Conservation (phyloP, 495 filamentous ascomycete genomes). For the Sabuloglossum arenarium region DNA sequence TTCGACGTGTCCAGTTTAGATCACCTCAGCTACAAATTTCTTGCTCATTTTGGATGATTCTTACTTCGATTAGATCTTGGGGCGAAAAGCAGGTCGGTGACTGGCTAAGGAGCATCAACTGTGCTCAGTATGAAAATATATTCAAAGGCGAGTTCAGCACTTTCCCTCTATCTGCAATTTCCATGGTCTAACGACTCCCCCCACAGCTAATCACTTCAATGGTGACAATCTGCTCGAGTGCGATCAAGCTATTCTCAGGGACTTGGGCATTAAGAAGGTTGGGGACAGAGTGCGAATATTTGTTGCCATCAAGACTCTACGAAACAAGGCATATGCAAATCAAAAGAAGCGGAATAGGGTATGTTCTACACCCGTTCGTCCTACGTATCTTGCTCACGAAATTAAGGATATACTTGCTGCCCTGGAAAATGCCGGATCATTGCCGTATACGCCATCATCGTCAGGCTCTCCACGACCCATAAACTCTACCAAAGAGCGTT, state of each 20-base stretch:
- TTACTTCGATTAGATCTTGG: slow-evolving; percentile 39
- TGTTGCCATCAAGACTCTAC: slow-evolving; percentile 76
- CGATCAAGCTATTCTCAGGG: slow-evolving; percentile 87
- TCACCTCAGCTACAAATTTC: background rate
- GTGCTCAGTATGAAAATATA: slow-evolving; percentile 74
- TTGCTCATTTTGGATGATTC: background rate
- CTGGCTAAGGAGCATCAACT: slow-evolving; percentile 79
- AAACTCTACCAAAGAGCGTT: slow-evolving; percentile 24
- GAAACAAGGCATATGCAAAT: slow-evolving; percentile 65
- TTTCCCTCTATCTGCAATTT: background rate
- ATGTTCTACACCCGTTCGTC: slow-evolving; percentile 13
- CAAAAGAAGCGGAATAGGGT: slow-evolving; percentile 77
- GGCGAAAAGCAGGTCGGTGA: slow-evolving; percentile 79
- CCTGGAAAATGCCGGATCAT: slow-evolving; percentile 25
- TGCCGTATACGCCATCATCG: slow-evolving; percentile 27
- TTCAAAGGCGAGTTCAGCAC: slow-evolving; percentile 43
- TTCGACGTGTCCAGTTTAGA: background rate
- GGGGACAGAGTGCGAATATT: slow-evolving; percentile 93
- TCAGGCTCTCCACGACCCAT: slow-evolving; percentile 42
- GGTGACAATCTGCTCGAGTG: slow-evolving; percentile 92
- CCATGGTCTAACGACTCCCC: background rate
- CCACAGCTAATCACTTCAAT: slow-evolving; percentile 76
- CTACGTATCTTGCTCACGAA: slow-evolving; percentile 8
- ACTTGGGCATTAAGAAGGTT: slow-evolving; percentile 96
- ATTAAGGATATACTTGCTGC: slow-evolving; percentile 23